These are phyloP conservation scores for Sicyos baderoa DNA, from an alignment of 306 rosid genomes.

Conservation along the genomic window DNA sequence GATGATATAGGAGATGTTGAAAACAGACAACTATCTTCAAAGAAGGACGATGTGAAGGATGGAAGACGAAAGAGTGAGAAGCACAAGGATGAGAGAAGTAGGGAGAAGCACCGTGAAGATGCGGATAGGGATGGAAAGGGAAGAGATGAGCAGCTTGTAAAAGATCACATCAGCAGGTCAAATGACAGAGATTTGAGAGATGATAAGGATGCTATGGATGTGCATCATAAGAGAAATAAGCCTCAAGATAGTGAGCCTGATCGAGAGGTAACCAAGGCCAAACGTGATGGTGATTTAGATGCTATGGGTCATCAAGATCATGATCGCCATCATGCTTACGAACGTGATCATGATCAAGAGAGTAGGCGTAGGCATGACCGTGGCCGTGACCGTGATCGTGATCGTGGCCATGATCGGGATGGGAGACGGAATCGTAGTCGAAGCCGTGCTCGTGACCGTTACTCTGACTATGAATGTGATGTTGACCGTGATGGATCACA, in stretches of 20 bases:
- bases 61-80: conserved; percentile 74
- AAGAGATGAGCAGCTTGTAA: conserved; percentile 55
- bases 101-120: conserved; percentile 69
- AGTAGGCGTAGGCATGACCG: conserved; percentile 33
- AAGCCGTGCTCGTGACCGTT: conserved; percentile 48
- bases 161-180: conserved; percentile 55
- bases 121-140: conserved; percentile 66
- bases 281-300: conserved; percentile 32
- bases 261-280: conserved; percentile 31
- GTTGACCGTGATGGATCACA: conserved; percentile 63
- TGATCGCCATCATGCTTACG: conserved; percentile 37
- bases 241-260: conserved; percentile 49
- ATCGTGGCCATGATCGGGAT: conserved; percentile 25
- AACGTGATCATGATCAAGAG: conserved; percentile 30
- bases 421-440: conserved; percentile 45
- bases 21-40: conserved; percentile 47
- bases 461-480: conserved; percentile 32
- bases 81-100: conserved; percentile 71
- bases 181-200: conserved; percentile 71
- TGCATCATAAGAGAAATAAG: conserved; percentile 64
- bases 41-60: conserved; percentile 61
- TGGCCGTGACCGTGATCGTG: conserved; percentile 24
- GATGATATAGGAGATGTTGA: conserved; percentile 54
- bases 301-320: conserved; percentile 24
- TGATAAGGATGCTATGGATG: conserved; percentile 55